These are phyloP conservation scores for Corymbia citriodora DNA, from an alignment of 441 rosid species.

Conservation along the genomic window DNA sequence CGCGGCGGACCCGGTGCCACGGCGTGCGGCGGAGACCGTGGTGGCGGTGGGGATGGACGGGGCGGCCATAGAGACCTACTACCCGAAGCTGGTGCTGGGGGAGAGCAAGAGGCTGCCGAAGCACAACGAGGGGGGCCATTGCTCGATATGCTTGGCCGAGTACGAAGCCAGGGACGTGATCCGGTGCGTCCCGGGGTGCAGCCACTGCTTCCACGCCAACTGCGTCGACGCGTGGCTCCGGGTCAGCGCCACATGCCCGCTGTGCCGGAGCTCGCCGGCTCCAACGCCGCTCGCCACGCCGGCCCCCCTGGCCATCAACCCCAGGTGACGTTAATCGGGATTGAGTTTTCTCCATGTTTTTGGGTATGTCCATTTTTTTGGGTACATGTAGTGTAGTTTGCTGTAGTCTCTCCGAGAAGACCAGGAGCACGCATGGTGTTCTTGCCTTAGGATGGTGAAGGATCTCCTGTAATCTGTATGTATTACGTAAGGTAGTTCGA, in stretches of 20 bases:
- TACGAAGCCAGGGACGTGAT: constrained; percentile 10
- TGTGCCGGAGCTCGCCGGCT: constrained; percentile 24
- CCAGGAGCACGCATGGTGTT: neutral
- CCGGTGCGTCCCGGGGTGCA: constrained; percentile 27
- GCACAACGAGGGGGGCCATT: constrained; percentile 13
- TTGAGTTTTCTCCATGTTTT: neutral
- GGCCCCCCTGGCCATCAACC: constrained; percentile 11
- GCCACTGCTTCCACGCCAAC: constrained; percentile 33
- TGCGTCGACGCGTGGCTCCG: constrained; percentile 29
- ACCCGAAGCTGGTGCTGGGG: constrained; percentile 31
- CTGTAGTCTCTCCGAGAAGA: neutral
- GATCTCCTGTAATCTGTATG: neutral
- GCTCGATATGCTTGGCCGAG: constrained; percentile 16
- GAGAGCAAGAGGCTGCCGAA: constrained; percentile 16
- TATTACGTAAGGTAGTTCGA: neutral
- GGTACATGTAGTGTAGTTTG: neutral
- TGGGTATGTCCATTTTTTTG: neutral
- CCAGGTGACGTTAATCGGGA: constrained; percentile 10
- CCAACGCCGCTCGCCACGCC: constrained; percentile 26
- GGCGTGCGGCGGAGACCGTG: neutral
- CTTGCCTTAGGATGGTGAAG: neutral
- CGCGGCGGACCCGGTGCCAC: neutral
- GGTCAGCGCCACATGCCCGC: constrained; percentile 27
- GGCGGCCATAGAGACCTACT: constrained; percentile 14
- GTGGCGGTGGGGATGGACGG: constrained; percentile 19